Conservation (phyloP, 495 filamentous ascomycete genomes). For the Darksidea phi region DNA sequence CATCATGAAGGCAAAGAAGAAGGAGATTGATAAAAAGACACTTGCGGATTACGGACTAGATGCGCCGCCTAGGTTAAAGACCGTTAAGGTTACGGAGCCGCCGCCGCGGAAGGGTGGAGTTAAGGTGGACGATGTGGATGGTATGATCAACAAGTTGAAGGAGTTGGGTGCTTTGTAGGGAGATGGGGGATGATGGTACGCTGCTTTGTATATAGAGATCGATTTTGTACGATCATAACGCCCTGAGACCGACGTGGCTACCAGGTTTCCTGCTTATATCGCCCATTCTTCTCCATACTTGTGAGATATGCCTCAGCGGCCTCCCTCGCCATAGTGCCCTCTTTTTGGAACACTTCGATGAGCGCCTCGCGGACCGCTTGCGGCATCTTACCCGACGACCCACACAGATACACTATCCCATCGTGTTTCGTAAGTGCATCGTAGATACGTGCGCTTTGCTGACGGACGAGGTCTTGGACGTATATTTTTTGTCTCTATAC, state of each 20-base stretch:
- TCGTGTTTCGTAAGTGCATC: constrained; percentile 52
- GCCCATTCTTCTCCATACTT: constrained; percentile 64
- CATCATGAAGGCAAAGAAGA: constrained; percentile 99
- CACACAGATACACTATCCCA: constrained; percentile 75
- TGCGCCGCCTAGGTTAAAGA: constrained; percentile 73
- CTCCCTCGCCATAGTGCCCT: constrained; percentile 45
- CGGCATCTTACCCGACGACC: constrained; percentile 73
- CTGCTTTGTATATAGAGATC: constrained; percentile 57
- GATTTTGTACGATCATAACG: no score
- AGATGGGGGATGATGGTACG: not conserved
- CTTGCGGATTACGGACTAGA: constrained; percentile 74
- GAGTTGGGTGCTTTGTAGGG: constrained; percentile 85
- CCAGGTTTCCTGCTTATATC: constrained; percentile 82
- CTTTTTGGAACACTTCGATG: constrained; percentile 62
- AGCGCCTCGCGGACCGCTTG: constrained; percentile 80
- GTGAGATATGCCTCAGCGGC: constrained; percentile 59
- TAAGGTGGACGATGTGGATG: constrained; percentile 96
- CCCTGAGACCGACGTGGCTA: constrained; percentile 68
- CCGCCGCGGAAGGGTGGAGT: constrained; percentile 85
- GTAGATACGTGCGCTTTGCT: constrained; percentile 59
- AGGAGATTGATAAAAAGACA: constrained; percentile 88
- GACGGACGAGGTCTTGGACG: constrained; percentile 79
- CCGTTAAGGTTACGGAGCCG: constrained; percentile 80
- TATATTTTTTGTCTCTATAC: constrained; percentile 66
- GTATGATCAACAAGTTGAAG: constrained; percentile 86